Evolutionary conservation across 306 rosid genomes (phyloP).

Genomic region (Pyrus betulifolia): DNA sequence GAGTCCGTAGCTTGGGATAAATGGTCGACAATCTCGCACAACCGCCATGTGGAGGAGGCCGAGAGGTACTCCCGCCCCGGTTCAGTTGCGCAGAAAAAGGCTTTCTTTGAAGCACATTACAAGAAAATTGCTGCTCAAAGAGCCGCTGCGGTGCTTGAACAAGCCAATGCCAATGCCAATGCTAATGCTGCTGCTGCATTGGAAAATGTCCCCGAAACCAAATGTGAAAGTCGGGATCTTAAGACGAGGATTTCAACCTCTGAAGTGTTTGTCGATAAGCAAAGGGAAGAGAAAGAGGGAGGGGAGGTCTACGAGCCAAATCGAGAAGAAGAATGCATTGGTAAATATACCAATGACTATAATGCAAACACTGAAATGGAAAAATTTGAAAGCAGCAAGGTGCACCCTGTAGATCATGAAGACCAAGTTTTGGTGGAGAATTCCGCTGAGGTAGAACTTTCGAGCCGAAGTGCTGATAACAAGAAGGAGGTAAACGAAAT

Average conservation of each 20-base stretch:
- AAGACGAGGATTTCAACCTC: slow-evolving; percentile 13
- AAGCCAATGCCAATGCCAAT: slow-evolving; percentile 45
- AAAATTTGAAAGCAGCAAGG: slow-evolving; percentile 19
- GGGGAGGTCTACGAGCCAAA: slow-evolving; percentile 14
- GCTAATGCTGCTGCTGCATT: slow-evolving; percentile 23
- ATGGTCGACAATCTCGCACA: slow-evolving; percentile 78
- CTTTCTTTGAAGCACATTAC: slow-evolving; percentile 98
- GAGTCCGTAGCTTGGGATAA: slow-evolving; percentile 87
- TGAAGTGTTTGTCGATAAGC: slow-evolving; percentile 14
- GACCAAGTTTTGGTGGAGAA: slow-evolving; percentile 16
- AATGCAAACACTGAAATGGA: slow-evolving; percentile 20
- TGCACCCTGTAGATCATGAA: slow-evolving; percentile 18
- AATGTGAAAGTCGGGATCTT: slow-evolving; percentile 3
- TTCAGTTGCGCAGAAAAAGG: slow-evolving; percentile 95
- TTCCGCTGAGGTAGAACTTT: slow-evolving; percentile 33
- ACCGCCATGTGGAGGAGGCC: slow-evolving; percentile 93
- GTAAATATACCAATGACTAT: background rate
- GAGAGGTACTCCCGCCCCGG: slow-evolving; percentile 78
- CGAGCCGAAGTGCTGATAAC: slow-evolving; percentile 25
- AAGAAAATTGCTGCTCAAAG: slow-evolving; percentile 84
- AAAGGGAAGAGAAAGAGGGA: slow-evolving; percentile 1
- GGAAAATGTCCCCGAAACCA: slow-evolving; percentile 12
- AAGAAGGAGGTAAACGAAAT: slow-evolving; percentile 24
- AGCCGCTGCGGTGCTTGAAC: slow-evolving; percentile 73
- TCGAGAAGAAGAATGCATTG: slow-evolving; percentile 6